Evolutionary conservation across 2,329 filamentous ascomycete species (phyloP).

Genomic region (Blumeriella jaapii): DNA sequence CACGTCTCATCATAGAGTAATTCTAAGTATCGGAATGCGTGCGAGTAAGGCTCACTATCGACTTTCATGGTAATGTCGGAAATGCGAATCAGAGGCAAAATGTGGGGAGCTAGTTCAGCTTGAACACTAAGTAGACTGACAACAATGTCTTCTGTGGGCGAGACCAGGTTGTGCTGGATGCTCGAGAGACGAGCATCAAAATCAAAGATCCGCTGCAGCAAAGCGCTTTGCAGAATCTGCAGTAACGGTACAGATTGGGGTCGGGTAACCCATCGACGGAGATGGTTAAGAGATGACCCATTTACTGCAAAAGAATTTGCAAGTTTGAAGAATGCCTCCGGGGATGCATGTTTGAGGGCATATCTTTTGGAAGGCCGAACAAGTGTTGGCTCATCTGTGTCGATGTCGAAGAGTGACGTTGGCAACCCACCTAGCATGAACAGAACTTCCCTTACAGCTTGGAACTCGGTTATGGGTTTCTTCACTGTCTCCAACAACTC

Average conservation of each 20-base stretch:
- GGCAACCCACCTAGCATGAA: conserved; percentile 77
- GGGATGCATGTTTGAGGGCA: conserved; percentile 29
- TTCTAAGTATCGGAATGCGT: conserved; percentile 64
- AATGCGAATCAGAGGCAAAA: conserved; percentile 47
- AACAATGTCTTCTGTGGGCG: conserved; percentile 38
- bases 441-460: conserved; percentile 64
- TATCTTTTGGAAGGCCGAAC: conserved; percentile 24
- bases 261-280: conserved; percentile 37
- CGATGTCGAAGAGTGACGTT: conserved; percentile 53
- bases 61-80: conserved; percentile 50
- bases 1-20: conserved; percentile 61
- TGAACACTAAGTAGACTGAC: conserved; percentile 57
- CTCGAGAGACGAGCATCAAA: conserved; percentile 49
- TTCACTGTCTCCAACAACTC: conserved; percentile 22
- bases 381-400: conserved; percentile 28
- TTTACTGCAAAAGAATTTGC: conserved; percentile 35
- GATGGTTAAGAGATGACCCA: conserved; percentile 34
- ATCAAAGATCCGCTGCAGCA: conserved; percentile 34
- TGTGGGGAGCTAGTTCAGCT: conserved; percentile 40
- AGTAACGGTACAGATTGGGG: conserved; percentile 23
- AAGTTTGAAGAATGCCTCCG: conserved; percentile 27
- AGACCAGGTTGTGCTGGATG: conserved; percentile 50
- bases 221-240: conserved; percentile 23
- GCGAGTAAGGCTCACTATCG: conserved; percentile 29
- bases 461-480: conserved; percentile 42